Conservation (phyloP, 208 protist species). For the Trypanosoma avium region DNA sequence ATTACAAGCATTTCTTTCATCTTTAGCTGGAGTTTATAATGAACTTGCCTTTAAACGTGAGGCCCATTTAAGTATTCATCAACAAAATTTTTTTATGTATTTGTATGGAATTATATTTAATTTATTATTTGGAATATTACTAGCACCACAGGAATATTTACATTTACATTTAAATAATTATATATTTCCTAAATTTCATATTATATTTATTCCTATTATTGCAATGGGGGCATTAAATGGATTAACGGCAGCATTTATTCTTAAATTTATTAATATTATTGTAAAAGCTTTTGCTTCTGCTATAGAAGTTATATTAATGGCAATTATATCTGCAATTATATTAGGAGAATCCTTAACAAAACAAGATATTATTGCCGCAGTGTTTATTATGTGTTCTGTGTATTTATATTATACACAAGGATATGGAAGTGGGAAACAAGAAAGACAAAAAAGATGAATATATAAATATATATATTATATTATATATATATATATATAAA, state of each 20-base stretch:
- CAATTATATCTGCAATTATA: constrained; percentile 30
- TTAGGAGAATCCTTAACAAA: constrained; percentile 46
- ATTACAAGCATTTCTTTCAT: constrained; percentile 55
- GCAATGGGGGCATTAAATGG: constrained; percentile 44
- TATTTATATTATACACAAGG: constrained; percentile 56
- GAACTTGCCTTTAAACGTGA: constrained; percentile 76
- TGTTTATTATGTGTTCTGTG: constrained; percentile 49
- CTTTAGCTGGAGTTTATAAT: constrained; percentile 70
- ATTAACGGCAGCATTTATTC: constrained; percentile 60
- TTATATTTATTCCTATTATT: constrained; percentile 48
- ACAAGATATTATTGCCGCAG: constrained; percentile 42
- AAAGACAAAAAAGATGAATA: not conserved
- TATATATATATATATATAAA: too few relatives aligned
- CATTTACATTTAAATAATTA: constrained; percentile 7
- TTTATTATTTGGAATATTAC: constrained; percentile 42
- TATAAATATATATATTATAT: too few relatives aligned
- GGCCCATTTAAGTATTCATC: constrained; percentile 49
- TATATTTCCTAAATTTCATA: too few relatives aligned
- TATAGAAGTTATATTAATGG: constrained; percentile 62
- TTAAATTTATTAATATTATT: constrained; percentile 83
- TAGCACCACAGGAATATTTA: constrained; percentile 29
- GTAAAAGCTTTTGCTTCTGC: constrained; percentile 70
- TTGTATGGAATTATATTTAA: constrained; percentile 73
- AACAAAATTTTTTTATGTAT: constrained; percentile 87
- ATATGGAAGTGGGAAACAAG: not conserved